Evolutionary conservation across 768 basidiomycete species (phyloP).

Genomic region (Amanita pseudoporphyria): DNA sequence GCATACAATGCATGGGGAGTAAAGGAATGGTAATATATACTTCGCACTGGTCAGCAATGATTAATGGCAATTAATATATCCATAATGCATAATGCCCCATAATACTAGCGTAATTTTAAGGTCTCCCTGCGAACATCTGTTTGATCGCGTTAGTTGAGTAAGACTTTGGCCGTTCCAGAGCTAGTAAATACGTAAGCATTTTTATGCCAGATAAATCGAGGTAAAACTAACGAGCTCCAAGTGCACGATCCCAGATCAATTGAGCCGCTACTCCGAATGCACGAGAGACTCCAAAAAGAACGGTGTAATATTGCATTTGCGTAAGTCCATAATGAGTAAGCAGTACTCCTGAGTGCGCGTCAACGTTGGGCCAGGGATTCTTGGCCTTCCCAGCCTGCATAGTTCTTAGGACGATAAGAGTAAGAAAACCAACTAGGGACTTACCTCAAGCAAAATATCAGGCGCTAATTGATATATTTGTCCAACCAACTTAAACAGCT

Average conservation of each 20-base stretch:
- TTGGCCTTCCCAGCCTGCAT: slow-evolving; percentile 79
- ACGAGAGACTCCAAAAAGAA: slow-evolving; percentile 94
- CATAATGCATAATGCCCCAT: too few species aligned
- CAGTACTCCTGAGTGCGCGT: slow-evolving; percentile 91
- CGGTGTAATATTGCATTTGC: slow-evolving; percentile 96
- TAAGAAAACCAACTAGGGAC: not conserved
- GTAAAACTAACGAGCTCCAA: slow-evolving; percentile 72
- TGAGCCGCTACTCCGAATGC: slow-evolving; percentile 87
- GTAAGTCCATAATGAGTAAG: slow-evolving; percentile 78
- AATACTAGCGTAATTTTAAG: slow-evolving; percentile 10
- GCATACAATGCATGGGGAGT: slow-evolving; percentile 45
- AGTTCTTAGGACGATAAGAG: slow-evolving; percentile 1
- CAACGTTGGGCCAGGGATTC: slow-evolving; percentile 96
- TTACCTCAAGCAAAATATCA: slow-evolving; percentile 75
- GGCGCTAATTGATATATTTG: slow-evolving; percentile 87
- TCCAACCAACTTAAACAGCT: slow-evolving; percentile 89
- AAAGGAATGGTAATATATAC: slow-evolving; percentile 20
- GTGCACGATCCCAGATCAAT: slow-evolving; percentile 88
- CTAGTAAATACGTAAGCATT: slow-evolving; percentile 22
- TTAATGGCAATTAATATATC: not conserved
- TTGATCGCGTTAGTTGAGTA: slow-evolving; percentile 76
- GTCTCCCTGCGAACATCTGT: slow-evolving; percentile 64
- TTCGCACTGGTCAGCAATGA: not conserved
- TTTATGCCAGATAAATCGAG: not conserved
- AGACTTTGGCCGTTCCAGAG: slow-evolving; percentile 87